Conservation (phyloP, 192 early-diverging fungal genomes). For the Coemansia sp. region DNA sequence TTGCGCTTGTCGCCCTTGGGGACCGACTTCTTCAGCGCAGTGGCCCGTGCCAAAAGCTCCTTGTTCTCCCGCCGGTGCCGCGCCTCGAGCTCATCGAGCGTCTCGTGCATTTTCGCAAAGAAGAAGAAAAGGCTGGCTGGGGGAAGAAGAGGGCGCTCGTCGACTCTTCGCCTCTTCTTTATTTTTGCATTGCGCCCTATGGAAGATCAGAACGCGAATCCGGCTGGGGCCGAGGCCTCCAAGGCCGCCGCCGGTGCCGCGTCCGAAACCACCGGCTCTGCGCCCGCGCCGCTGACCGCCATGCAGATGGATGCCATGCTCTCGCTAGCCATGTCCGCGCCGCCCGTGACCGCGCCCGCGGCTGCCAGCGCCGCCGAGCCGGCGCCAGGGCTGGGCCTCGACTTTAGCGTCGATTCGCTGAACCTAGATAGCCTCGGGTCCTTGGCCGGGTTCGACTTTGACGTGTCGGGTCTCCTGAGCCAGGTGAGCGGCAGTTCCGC, state of each 20-base stretch:
- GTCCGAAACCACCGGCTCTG: background rate
- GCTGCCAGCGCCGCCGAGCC: background rate
- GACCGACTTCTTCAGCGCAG: constrained; percentile 69
- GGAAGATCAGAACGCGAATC: background rate
- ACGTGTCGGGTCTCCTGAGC: constrained; percentile 31
- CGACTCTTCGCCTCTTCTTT: background rate
- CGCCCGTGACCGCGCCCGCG: background rate
- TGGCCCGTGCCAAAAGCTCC: constrained; percentile 63
- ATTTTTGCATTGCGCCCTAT: background rate
- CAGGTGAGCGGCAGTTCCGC: constrained; percentile 27
- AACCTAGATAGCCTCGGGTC: constrained; percentile 27
- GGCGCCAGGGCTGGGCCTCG: constrained; percentile 9
- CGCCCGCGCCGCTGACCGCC: too few relatives aligned
- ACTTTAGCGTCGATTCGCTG: constrained; percentile 39
- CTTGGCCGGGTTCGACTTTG: constrained; percentile 32
- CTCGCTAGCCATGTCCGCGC: background rate
- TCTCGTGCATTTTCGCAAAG: background rate
- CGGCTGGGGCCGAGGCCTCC: background rate
- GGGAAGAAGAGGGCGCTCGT: too few relatives aligned
- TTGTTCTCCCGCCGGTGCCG: constrained; percentile 75
- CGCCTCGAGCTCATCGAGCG: constrained; percentile 56
- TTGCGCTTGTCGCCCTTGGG: constrained; percentile 82
- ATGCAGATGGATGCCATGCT: background rate
- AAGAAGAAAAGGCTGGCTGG: background rate
- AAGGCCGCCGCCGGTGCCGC: background rate